phyloP scores from a whole-genome alignment of 2,329 filamentous ascomycete species.

The Xenoacremonium recifei region DNA sequence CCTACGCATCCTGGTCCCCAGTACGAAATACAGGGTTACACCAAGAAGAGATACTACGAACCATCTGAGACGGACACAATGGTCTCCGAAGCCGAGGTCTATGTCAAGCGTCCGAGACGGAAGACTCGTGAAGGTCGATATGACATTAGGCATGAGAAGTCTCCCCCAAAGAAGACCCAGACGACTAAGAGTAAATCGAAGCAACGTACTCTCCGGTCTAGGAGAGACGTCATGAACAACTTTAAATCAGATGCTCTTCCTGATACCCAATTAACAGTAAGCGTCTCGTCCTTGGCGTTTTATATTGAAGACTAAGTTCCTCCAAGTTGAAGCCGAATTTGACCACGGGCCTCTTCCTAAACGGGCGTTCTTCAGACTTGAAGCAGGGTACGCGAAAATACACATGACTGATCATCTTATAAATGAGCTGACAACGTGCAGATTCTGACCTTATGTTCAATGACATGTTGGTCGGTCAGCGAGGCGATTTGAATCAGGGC shows the following conservation, averaged over 20 bases:
- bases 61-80: no score
- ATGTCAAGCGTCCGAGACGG: conserved; percentile 50
- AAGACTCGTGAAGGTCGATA: conserved; percentile 59
- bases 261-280: conserved; percentile 33
- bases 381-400: conserved; percentile 15
- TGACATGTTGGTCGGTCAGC: conserved; percentile 44
- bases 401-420: background rate
- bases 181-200: conserved; percentile 20
- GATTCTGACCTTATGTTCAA: conserved; percentile 55
- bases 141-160: conserved; percentile 39
- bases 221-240: conserved; percentile 50
- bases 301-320: background rate
- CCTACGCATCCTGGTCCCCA: no score
- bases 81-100: no score
- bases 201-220: conserved; percentile 32
- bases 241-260: conserved; percentile 56
- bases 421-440: conserved; percentile 22
- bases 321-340: conserved; percentile 33
- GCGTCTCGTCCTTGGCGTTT: background rate
- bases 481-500: no score
- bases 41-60: no score
- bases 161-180: conserved; percentile 3
- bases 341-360: conserved; percentile 32
- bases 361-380: conserved; percentile 26
- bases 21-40: no score